Evolutionary conservation across 352 stramenopile species (phyloP).

Genomic region (Pythium utonaiense): DNA sequence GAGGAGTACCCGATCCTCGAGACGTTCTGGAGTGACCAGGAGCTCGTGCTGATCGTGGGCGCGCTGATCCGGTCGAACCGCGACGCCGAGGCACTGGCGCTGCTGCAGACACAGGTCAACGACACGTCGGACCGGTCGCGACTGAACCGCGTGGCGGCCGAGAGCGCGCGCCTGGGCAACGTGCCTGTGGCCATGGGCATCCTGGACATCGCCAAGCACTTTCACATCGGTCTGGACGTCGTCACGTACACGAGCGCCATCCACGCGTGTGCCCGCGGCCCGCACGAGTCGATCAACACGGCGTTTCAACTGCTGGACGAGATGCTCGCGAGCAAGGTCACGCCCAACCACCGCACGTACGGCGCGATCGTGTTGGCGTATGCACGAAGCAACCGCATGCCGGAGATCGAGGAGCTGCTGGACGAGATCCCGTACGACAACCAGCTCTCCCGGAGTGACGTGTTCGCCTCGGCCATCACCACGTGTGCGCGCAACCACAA

Average conservation of each 20-base stretch:
- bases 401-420: conserved; percentile 64
- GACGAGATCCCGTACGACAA: conserved; percentile 55
- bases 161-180: conserved; percentile 66
- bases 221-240: conserved; percentile 57
- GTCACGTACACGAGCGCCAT: conserved; percentile 81
- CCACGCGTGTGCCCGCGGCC: conserved; percentile 65
- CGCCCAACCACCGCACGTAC: conserved; percentile 74
- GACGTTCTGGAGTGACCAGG: conserved; percentile 58
- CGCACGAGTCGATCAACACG: conserved; percentile 38
- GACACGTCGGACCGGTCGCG: conserved; percentile 38
- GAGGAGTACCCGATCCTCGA: conserved; percentile 64
- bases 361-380: conserved; percentile 66
- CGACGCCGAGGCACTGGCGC: conserved; percentile 44
- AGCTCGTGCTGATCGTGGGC: conserved; percentile 72
- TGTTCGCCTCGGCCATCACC: conserved; percentile 75
- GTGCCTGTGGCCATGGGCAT: conserved; percentile 59
- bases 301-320: conserved; percentile 73
- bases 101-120: conserved; percentile 60
- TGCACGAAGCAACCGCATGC: conserved; percentile 60
- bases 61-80: conserved; percentile 76
- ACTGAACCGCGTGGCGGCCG: conserved; percentile 65
- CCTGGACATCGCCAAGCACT: conserved; percentile 67
- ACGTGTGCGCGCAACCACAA: conserved; percentile 70
- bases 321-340: conserved; percentile 56
- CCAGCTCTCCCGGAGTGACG: conserved; percentile 49